phyloP scores from a whole-genome alignment of 1,284 basidiomycete species.

The Stygiomarasmius scandens region DNA sequence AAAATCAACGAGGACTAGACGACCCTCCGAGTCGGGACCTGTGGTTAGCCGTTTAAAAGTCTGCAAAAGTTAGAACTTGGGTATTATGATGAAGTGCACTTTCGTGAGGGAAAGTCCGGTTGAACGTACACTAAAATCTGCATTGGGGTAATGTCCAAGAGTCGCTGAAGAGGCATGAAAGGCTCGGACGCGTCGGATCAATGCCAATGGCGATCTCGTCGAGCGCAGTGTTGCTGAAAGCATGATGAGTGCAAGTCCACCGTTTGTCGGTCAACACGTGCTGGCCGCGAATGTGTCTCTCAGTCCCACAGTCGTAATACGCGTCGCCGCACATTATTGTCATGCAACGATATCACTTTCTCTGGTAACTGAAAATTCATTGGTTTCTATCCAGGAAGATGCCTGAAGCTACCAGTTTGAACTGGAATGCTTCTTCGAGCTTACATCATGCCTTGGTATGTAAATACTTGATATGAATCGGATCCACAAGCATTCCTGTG shows the following conservation, averaged over 20 bases:
- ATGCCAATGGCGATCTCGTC: not conserved
- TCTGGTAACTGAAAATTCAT: not conserved
- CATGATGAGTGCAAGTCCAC: not conserved
- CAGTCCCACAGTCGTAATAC: no score
- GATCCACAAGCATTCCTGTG: no score
- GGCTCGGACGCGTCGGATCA: not conserved
- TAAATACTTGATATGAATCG: no score
- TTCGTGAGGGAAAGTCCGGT: not conserved
- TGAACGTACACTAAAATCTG: slow-evolving; percentile 8
- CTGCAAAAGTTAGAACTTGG: slow-evolving; percentile 23
- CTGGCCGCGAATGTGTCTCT: no score
- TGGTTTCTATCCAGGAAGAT: not conserved
- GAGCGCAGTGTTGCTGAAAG: not conserved
- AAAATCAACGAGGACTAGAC: slow-evolving; percentile 72
- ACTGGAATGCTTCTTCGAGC: no score
- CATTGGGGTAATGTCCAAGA: slow-evolving; percentile 10
- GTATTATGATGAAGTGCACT: slow-evolving; percentile 26
- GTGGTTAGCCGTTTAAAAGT: slow-evolving; percentile 50
- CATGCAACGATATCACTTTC: not conserved
- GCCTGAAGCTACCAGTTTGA: no score
- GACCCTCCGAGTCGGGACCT: slow-evolving; percentile 40
- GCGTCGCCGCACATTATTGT: no score
- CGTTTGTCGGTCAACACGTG: no score
- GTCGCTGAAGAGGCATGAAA: slow-evolving; percentile 2
- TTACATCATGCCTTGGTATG: no score